Conservation (phyloP, 345 rosid species). For the Populus tremula region DNA sequence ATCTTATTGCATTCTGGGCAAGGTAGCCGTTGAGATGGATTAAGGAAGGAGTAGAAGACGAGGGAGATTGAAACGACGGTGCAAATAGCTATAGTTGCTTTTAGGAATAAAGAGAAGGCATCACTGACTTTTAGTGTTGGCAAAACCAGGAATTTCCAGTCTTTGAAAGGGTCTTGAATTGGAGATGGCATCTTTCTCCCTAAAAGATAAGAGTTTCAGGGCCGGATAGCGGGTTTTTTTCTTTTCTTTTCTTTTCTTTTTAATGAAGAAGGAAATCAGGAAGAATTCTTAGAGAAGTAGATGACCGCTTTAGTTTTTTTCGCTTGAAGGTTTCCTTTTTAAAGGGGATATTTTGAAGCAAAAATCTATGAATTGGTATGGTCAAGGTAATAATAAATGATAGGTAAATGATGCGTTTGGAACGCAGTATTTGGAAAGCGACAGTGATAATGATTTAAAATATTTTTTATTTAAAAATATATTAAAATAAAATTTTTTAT, state of each 20-base stretch:
- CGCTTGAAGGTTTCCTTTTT: background rate
- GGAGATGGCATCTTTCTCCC: conserved; percentile 26
- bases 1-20: conserved; percentile 28
- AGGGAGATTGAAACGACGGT: conserved; percentile 44
- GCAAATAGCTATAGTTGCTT: conserved; percentile 40
- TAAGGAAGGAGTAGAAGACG: conserved; percentile 39
- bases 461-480: no score
- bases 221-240: background rate
- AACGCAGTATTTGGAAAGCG: no score
- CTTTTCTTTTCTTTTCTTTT: background rate
- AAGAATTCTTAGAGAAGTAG: background rate
- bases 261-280: background rate
- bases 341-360: background rate
- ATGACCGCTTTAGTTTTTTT: background rate
- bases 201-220: background rate
- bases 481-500: no score
- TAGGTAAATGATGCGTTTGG: no score
- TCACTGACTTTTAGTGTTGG: conserved; percentile 31
- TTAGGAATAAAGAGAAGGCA: conserved; percentile 36
- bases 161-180: conserved; percentile 33
- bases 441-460: no score
- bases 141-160: conserved; percentile 36
- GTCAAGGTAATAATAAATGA: background rate
- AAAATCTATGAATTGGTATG: background rate
- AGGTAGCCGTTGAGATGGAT: conserved; percentile 14